Base-by-base conservation (phyloP, 192 early-diverging fungal genomes). In the Backusella morwellensis region DNA sequence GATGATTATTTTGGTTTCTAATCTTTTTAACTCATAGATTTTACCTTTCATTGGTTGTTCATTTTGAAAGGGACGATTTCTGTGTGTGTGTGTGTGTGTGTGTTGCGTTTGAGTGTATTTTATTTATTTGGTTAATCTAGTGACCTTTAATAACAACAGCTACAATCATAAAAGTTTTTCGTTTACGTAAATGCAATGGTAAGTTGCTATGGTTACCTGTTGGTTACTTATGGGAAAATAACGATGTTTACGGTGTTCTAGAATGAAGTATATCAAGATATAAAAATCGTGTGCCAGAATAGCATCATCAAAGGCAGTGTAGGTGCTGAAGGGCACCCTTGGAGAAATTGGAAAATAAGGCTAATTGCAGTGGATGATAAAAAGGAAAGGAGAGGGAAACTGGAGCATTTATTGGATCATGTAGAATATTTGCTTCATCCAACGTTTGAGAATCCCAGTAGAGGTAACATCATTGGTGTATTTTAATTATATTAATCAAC, bases 381-480 rank as follows among this genome's bases (percentile, higher is more conserved):
- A 68, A 40, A 83, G 82, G 67, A 82, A 85, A 68, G 68, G 69
- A 32, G 73, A 63, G 44, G 32, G 72, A 70, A 85, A 76, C 17
- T 88, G 73, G 47, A 75, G 6, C 14, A n/a, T 34, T 63, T 77
- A 11, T 38, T 88, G 29, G 85, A 86, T 35, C 74, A 80, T 71
- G 83, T 88, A 35, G 85, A 85, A 50, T 88, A 88, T 50, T 29
- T 82, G 12, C 73, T 88, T 34, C 86, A 88, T 76, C 80, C 78
- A 2, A 88, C 83, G 19, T 88, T 88, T 85, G 70, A 70, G 35
- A 76, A 83, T 19, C 83, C 85, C 8, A 44, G 77, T 50, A 70
- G 85, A 72, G 79, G 86, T 88, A 75, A 74, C 9, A 68, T 34
- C 3, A 36, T n/a, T 40, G 26, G 11, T 68, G 38, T 35, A 35